Conservation (phyloP, 768 basidiomycete genomes). For the Dentipellis sp. region DNA sequence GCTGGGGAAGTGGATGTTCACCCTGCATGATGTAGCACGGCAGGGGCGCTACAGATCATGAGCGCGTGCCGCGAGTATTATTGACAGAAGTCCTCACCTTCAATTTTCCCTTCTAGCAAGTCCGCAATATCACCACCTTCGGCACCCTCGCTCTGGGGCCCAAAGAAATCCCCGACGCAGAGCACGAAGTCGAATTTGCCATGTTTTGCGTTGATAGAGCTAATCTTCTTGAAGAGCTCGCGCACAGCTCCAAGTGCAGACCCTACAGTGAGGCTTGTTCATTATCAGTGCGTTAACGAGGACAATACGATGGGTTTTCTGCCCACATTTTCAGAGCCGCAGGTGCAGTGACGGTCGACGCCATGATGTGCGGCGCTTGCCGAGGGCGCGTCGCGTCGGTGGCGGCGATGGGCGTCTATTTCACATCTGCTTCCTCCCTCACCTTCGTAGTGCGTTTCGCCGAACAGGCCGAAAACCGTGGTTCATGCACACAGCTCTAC, state of each 20-base stretch:
- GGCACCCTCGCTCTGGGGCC: constrained; percentile 25
- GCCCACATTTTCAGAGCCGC: neutral
- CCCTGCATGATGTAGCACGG: constrained; percentile 95
- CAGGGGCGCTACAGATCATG: constrained; percentile 51
- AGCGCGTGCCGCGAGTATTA: too few species aligned
- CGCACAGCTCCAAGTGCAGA: constrained; percentile 66
- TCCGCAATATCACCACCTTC: constrained; percentile 41
- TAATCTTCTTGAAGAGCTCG: constrained; percentile 74
- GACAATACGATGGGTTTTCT: neutral
- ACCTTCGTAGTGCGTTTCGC: neutral
- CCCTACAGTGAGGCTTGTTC: constrained; percentile 46
- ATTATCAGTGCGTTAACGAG: neutral
- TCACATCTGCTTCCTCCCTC: neutral
- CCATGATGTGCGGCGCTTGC: neutral
- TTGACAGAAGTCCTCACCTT: constrained; percentile 35
- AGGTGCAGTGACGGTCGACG: neutral
- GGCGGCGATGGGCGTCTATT: neutral
- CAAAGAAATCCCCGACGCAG: constrained; percentile 83
- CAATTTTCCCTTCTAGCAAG: constrained; percentile 57
- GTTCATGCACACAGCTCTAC: too few species aligned
- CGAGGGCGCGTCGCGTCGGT: neutral
- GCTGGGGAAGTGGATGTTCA: constrained; percentile 58
- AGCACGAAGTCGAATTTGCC: constrained; percentile 85
- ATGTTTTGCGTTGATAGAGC: constrained; percentile 80
- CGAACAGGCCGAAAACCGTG: too few species aligned